Percentiles rank a stretch among this genome's conserved stretches.
Evolutionary conservation across 176 grass and related monocot species (phyloP).

Genomic region (Saccharum spontaneum): DNA sequence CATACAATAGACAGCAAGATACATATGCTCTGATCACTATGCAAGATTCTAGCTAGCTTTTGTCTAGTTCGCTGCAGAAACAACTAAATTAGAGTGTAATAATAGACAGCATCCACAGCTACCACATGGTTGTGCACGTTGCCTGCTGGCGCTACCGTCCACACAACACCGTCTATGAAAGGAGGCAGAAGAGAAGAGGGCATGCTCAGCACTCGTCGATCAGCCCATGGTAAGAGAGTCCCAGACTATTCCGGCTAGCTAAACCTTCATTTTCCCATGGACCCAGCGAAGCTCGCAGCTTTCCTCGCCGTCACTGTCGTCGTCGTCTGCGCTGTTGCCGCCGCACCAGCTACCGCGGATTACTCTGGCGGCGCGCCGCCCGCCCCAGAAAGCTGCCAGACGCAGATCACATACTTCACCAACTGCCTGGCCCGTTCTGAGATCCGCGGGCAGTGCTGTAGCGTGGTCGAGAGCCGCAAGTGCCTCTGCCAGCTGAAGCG

Average conservation of each 20-base stretch:
- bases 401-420: constrained; percentile 12
- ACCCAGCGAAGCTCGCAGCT: background rate
- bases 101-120: constrained; percentile 21
- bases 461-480: background rate
- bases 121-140: constrained; percentile 23
- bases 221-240: background rate
- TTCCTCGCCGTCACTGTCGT: background rate
- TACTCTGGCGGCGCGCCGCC: background rate
- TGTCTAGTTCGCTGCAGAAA: constrained; percentile 1
- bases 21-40: background rate
- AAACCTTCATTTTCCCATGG: background rate
- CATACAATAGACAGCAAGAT: background rate
- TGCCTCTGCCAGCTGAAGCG: constrained; percentile 28
- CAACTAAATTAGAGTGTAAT: background rate
- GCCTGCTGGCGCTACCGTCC: constrained; percentile 11
- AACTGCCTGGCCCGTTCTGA: constrained; percentile 5
- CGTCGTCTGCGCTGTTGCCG: background rate
- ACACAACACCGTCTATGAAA: constrained; percentile 23
- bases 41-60: background rate
- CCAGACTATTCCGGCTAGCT: background rate
- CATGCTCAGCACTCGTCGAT: background rate
- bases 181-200: background rate
- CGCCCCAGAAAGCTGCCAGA: background rate
- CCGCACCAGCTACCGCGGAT: background rate
- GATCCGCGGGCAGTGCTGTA: constrained; percentile 7